Base-by-base conservation (phyloP, 257 asterid genomes). In the Gardenia jasminoides region DNA sequence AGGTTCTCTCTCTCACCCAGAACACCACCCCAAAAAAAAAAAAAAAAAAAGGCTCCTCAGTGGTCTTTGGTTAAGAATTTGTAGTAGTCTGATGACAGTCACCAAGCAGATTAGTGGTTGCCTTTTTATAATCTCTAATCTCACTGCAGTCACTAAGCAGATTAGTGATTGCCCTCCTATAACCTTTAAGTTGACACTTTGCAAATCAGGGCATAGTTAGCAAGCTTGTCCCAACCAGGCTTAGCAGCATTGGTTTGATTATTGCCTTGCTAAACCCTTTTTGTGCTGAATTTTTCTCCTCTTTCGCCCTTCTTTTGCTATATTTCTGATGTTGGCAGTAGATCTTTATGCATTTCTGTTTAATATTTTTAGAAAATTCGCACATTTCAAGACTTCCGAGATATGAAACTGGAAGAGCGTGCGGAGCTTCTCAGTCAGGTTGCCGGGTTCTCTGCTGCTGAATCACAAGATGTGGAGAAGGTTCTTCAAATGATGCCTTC, bases 401-500 rank as follows among this genome's bases (percentile, higher is more conserved):
- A 93, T 75, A 87, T 96, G 97, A 87, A 82, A 30, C 89, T 67
- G 30, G 90, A 85, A 73, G 98, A 96, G 70, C 99, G 97, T 15
- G 85, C 80, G 2, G 98, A 96, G 76, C 91, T 96, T 70, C 84
- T 96, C 85, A 89, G 94, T 67, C 94, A 91, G 82, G 92, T 84
- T 31, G 94, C 97, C n/a, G 97, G 95, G 76, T 93, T 96, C 81
- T 89, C 98, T 70, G 80, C 85, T 26, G 76, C 83, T 9, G 94
- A 96, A 82, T 81, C 93, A 80, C 93, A 85, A 71, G 99, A 96
- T 61, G 98, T 93, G 83, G 99, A 96, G 87, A 81, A 76, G 80
- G 98, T 93, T 71, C 96, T 96, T 12, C 92, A 96, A 84, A 91
- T 91, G 98, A 92, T 96, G 94, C 98, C 99, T 80, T 90, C 93